A percentile compares a stretch with the other conserved stretches of the same genome.
phyloP scores from a whole-genome alignment of 805 yeast species.

The Wickerhamiella vanderwaltii region DNA sequence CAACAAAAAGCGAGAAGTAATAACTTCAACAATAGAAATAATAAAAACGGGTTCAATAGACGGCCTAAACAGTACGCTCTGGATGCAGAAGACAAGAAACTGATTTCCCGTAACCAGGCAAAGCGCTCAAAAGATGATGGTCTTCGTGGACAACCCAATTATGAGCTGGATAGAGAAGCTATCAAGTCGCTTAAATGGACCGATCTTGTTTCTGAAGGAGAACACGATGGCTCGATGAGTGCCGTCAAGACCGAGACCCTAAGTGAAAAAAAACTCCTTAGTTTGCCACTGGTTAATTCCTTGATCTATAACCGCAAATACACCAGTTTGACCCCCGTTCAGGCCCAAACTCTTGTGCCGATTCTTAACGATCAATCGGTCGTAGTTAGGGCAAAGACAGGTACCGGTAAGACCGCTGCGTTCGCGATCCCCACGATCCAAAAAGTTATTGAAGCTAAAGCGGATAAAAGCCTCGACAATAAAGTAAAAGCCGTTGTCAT shows the following conservation, averaged over 20 bases:
- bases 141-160: conserved; percentile 23
- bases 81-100: conserved; percentile 3
- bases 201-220: conserved; percentile 19
- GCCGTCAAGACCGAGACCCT: conserved; percentile 21
- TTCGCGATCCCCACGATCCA: conserved; percentile 73
- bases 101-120: conserved; percentile 17
- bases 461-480: conserved; percentile 26
- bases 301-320: conserved; percentile 25
- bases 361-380: conserved; percentile 64
- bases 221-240: conserved; percentile 16
- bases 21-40: not conserved
- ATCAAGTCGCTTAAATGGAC: conserved; percentile 20
- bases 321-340: conserved; percentile 28
- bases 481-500: conserved; percentile 52
- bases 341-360: conserved; percentile 37
- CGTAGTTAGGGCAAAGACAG: conserved; percentile 85
- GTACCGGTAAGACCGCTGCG: conserved; percentile 90
- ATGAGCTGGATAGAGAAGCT: conserved; percentile 22
- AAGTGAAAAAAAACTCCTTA: conserved; percentile 21
- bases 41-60: no score
- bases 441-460: conserved; percentile 33
- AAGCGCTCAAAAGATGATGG: conserved; percentile 22
- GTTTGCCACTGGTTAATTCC: conserved; percentile 27
- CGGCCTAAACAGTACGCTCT: no score
- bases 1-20: not conserved